A percentile compares a stretch with the other conserved stretches of the same genome.
phyloP scores from a whole-genome alignment of 768 basidiomycete species.

The Lactifluus pinguis region DNA sequence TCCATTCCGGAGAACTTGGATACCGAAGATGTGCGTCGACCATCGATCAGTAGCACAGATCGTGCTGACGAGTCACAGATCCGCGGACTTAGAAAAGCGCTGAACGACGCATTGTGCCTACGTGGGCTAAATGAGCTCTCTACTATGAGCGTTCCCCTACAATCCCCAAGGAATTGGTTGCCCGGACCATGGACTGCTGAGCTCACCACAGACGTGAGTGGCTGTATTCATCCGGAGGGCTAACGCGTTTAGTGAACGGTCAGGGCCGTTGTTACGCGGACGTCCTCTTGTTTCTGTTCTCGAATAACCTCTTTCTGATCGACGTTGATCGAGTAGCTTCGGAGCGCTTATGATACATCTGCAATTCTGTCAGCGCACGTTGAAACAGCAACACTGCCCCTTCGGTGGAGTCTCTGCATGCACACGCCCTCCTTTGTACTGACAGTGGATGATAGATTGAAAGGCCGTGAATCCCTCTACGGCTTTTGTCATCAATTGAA shows the following conservation, averaged over 20 bases:
- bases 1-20: conserved; percentile 24
- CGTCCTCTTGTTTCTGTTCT: background rate
- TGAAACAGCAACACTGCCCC: conserved; percentile 29
- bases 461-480: conserved; percentile 31
- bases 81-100: conserved; percentile 31
- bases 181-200: conserved; percentile 23
- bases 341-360: conserved; percentile 26
- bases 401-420: conserved; percentile 19
- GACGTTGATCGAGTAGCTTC: conserved; percentile 16
- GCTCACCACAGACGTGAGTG: conserved; percentile 24
- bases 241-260: background rate
- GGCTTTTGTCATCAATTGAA: conserved; percentile 41
- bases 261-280: background rate
- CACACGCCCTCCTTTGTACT: background rate
- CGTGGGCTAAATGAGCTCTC: conserved; percentile 24
- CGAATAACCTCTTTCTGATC: background rate
- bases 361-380: conserved; percentile 31
- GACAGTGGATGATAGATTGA: conserved; percentile 25
- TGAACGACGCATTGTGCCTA: conserved; percentile 55
- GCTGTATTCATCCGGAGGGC: background rate
- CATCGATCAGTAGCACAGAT: background rate
- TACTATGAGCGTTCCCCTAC: conserved; percentile 26
- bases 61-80: conserved; percentile 25
- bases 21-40: conserved; percentile 3
- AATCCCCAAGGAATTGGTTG: conserved; percentile 25